Base-by-base conservation (phyloP, 306 rosid species). In the Ochetophila trinervis region DNA sequence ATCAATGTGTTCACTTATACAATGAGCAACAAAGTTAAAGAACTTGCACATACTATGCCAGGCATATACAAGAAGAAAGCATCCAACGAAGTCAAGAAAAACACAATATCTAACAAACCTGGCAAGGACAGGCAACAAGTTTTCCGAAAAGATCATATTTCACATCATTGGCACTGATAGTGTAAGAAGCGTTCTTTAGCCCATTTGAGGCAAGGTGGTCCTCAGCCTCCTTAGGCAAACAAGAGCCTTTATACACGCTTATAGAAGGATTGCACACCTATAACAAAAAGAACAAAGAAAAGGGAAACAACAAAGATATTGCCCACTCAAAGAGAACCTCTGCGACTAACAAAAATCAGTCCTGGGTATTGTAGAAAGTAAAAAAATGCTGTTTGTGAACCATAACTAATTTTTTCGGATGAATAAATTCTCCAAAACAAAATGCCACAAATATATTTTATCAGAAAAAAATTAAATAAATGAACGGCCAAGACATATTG, bases 161-260 rank as follows among this genome's bases (percentile, higher is more conserved):
- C 52, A 88, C 78, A 74, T 83, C 73, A 48, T 72, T 65, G 44
- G 89, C 94, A 70, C 78, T 73, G 48, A 86, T 68, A 70, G 94
- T 76, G 74, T 89, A 89, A 50, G 79, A 54, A 45, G 94, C 85
- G 45, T 78, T 87, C 70, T 67, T 85, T 20, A 89, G 88, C 51
- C 98, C 97, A 45, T 77, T 84, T 0, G 94, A 86, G 63, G 63
- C 74, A 58, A 93, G 87, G 72, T 80, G 67, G 47, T 76, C 85
- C 73, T 87, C 89, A 24, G 87, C 79, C 53, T 79, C 84, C 72
- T 83, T 69, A 4, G 94, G 74, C 67, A 93, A 78, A 79, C 64
- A 63, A 68, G 76, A 80, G 70, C 97, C 98, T 76, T 93, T 86
- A 62, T 48, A 83, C 78, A 93, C 72, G 44, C 80, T 84, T 15